A percentile compares a stretch with the other conserved stretches of the same genome.
Conservation (phyloP, 164 flowering plant species). For the Cinnamomum micranthum region DNA sequence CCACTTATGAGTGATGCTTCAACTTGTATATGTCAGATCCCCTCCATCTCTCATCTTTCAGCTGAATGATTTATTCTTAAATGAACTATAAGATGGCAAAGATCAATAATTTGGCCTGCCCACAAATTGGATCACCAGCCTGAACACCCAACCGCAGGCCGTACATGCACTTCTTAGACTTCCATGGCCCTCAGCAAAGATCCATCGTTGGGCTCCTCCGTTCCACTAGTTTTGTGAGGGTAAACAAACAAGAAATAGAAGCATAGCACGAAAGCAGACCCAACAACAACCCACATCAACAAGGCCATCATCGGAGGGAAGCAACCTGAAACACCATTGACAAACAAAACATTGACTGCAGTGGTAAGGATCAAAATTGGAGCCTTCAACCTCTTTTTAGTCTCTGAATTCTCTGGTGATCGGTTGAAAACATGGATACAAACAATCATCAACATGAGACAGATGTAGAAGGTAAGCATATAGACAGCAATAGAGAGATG, state of each 20-base stretch:
- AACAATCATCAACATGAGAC: neutral
- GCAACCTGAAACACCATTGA: neutral
- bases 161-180: neutral
- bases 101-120: too few species aligned
- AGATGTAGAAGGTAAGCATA: neutral
- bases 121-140: too few species aligned
- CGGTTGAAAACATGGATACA: neutral
- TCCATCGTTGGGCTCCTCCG: neutral
- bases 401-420: neutral
- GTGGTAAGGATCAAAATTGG: neutral
- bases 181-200: neutral
- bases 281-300: neutral
- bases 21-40: too few species aligned
- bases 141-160: neutral
- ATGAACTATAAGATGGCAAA: too few species aligned
- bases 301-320: neutral
- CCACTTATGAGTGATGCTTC: too few species aligned
- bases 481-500: neutral
- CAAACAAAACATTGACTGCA: neutral
- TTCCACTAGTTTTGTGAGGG: neutral
- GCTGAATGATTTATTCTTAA: too few species aligned
- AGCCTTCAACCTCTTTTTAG: neutral
- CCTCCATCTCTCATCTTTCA: too few species aligned
- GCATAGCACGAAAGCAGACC: neutral
- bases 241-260: neutral